These are phyloP conservation scores for Paecilomyces fulvus DNA, from an alignment of 2,329 filamentous ascomycete genomes.

Conservation along the genomic window DNA sequence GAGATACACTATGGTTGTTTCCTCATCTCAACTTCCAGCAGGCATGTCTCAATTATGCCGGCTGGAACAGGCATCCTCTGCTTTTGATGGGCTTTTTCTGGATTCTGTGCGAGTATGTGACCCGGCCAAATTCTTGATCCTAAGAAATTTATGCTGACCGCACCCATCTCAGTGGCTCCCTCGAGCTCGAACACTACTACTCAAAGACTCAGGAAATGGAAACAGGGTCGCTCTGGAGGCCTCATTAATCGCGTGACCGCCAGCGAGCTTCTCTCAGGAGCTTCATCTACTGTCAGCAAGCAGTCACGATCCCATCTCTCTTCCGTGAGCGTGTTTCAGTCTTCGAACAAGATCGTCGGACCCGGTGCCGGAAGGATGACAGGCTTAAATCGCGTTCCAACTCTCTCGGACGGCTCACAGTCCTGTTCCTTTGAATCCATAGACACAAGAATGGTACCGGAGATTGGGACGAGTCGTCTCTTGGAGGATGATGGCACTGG, in stretches of 20 bases:
- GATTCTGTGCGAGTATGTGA: neutral
- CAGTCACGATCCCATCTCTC: neutral
- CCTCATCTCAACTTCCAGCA: neutral
- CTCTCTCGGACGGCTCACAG: conserved; percentile 22
- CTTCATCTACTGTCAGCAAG: conserved; percentile 3
- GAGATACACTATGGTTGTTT: neutral
- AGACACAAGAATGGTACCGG: conserved; percentile 17
- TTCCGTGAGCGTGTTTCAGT: neutral
- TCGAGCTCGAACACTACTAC: conserved; percentile 2
- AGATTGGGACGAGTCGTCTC: conserved; percentile 14
- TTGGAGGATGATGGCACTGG: conserved; percentile 22
- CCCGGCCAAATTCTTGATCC: neutral
- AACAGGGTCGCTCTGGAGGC: conserved; percentile 11
- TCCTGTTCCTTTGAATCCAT: conserved; percentile 22
- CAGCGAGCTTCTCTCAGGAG: conserved; percentile 2
- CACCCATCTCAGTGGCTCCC: neutral
- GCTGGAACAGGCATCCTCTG: neutral
- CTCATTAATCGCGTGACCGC: conserved; percentile 11
- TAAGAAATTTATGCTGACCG: neutral
- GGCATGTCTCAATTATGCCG: neutral
- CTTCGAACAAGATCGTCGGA: conserved; percentile 1
- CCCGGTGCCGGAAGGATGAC: conserved; percentile 6
- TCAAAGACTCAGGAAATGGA: conserved; percentile 15
- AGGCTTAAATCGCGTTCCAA: conserved; percentile 19
- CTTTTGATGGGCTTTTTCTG: neutral